Evolutionary conservation across 2,329 filamentous ascomycete species (phyloP).

Genomic region (Leptographium procerum): DNA sequence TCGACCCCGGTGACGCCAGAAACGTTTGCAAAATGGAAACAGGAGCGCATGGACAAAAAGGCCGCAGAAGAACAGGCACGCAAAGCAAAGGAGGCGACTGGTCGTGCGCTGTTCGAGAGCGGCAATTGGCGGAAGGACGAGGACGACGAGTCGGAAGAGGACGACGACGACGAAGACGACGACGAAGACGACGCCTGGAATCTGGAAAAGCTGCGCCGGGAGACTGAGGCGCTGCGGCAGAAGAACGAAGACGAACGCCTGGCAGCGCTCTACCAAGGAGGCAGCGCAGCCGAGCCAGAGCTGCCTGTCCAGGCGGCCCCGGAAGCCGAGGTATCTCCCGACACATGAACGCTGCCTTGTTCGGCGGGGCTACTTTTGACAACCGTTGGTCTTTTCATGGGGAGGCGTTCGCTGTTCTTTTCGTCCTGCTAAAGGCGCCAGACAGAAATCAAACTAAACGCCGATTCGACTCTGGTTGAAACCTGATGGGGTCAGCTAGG

Average conservation of each 20-base stretch:
- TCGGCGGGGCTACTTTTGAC: neutral
- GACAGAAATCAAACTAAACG: neutral
- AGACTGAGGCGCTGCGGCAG: constrained; percentile 68
- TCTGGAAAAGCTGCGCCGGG: constrained; percentile 65
- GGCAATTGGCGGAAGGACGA: constrained; percentile 72
- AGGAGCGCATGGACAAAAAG: constrained; percentile 89
- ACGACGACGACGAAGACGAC: constrained; percentile 42
- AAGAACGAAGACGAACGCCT: constrained; percentile 68
- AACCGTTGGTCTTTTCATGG: neutral
- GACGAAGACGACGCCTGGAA: constrained; percentile 52
- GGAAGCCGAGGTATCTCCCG: constrained; percentile 13
- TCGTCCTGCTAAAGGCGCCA: neutral
- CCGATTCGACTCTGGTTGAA: neutral
- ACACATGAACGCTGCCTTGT: constrained; percentile 13
- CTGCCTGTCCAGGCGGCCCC: constrained; percentile 1
- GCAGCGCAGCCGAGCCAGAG: neutral
- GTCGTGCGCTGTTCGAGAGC: constrained; percentile 89
- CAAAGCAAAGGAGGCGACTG: constrained; percentile 89
- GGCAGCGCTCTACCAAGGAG: constrained; percentile 14
- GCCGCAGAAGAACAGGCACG: constrained; percentile 83
- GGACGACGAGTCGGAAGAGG: constrained; percentile 52
- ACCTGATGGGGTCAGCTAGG: neutral
- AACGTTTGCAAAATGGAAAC: constrained; percentile 93
- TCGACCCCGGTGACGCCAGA: constrained; percentile 91
- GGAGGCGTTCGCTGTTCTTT: neutral